A percentile compares a stretch with the other conserved stretches of the same genome.
Conservation (phyloP, 441 rosid genomes). For the Syzygium malaccense region DNA sequence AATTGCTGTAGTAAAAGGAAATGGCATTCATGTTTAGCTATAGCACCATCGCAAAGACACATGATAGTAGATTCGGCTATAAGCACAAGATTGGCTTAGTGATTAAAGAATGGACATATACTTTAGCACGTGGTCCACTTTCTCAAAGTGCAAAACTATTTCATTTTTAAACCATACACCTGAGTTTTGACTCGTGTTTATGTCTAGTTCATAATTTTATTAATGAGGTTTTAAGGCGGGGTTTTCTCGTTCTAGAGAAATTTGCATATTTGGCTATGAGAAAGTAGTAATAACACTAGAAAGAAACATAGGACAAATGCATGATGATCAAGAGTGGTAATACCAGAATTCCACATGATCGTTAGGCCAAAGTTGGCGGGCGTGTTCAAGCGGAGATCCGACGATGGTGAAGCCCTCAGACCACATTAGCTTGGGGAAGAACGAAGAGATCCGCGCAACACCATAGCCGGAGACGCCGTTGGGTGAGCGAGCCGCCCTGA, state of each 20-base stretch:
- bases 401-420: constrained; percentile 42
- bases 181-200: not conserved
- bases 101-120: not conserved
- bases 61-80: not conserved
- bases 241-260: not conserved
- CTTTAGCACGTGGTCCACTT: not conserved
- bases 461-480: constrained; percentile 38
- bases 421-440: constrained; percentile 49
- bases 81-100: not conserved
- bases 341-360: constrained; percentile 34
- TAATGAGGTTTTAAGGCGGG: not conserved
- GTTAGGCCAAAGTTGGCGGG: constrained; percentile 42
- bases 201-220: not conserved
- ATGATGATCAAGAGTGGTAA: not conserved
- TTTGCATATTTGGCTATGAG: not conserved
- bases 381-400: constrained; percentile 40
- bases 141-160: not conserved
- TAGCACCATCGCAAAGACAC: not conserved
- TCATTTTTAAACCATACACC: not conserved
- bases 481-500: constrained; percentile 24
- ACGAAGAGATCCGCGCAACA: constrained; percentile 31
- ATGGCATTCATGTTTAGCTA: not conserved
- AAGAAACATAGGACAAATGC: not conserved
- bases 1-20: not conserved
- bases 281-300: not conserved